phyloP scores from a whole-genome alignment of 1,139 yeast species.

The Candida neerlandica region DNA sequence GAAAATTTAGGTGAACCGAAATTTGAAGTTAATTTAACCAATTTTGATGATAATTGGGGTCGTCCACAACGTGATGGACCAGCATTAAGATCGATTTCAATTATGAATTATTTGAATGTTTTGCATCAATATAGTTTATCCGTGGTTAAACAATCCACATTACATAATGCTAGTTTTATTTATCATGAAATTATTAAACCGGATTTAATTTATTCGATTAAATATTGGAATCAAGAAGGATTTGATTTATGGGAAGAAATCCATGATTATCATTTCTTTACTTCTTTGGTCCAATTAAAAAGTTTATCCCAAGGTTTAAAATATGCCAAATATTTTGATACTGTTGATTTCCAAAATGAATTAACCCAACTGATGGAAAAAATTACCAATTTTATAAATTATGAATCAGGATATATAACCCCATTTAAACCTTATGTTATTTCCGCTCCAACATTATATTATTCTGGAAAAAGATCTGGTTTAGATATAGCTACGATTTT shows the following conservation, averaged over 20 bases:
- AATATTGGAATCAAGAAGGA: constrained; percentile 65
- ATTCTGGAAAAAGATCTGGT: constrained; percentile 56
- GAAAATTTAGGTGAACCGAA: constrained; percentile 89
- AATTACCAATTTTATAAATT: constrained; percentile 33
- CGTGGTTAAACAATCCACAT: not conserved
- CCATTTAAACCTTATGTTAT: constrained; percentile 52
- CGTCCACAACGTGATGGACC: constrained; percentile 98
- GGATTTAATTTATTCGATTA: constrained; percentile 66
- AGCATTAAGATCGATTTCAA: constrained; percentile 71
- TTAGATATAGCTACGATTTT: constrained; percentile 78
- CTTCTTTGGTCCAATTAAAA: constrained; percentile 70
- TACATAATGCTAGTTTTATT: constrained; percentile 31
- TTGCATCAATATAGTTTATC: constrained; percentile 1
- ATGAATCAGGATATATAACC: constrained; percentile 17
- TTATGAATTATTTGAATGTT: constrained; percentile 53
- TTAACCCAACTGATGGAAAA: constrained; percentile 30
- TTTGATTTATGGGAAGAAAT: constrained; percentile 97
- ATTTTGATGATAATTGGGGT: constrained; percentile 78
- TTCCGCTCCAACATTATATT: constrained; percentile 63
- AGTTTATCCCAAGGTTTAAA: constrained; percentile 63
- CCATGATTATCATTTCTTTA: constrained; percentile 73
- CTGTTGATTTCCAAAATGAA: constrained; percentile 27
- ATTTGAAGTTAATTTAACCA: constrained; percentile 63
- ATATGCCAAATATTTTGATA: constrained; percentile 43
- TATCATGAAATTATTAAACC: constrained; percentile 61